Percentiles rank a stretch among this genome's conserved stretches.
phyloP scores from a whole-genome alignment of 441 rosid genomes.

The Metrosideros polymorpha region DNA sequence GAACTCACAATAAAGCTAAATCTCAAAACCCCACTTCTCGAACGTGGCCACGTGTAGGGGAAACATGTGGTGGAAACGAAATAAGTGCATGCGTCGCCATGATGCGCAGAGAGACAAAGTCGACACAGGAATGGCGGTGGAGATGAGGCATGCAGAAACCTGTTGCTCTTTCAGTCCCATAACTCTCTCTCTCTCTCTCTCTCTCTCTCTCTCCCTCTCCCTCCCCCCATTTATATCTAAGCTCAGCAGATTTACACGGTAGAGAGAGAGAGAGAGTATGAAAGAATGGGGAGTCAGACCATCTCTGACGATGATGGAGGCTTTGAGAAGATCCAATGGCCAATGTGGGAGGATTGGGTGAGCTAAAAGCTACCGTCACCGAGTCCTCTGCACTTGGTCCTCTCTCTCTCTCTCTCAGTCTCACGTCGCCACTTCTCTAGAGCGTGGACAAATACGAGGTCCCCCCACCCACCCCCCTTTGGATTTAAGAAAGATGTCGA shows the following conservation, averaged over 20 bases:
- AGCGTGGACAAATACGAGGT: not conserved
- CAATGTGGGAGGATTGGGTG: not conserved
- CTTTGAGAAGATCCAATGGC: not conserved
- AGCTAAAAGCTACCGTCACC: not conserved
- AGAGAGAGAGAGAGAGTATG: not conserved
- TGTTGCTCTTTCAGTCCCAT: constrained; percentile 20
- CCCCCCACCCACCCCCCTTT: not conserved
- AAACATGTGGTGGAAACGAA: not conserved
- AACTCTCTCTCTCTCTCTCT: constrained; percentile 6
- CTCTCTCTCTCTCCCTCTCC: too few relatives aligned
- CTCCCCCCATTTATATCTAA: not conserved
- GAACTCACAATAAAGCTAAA: not conserved
- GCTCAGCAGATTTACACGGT: not conserved
- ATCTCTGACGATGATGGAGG: not conserved
- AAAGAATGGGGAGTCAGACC: constrained; percentile 16
- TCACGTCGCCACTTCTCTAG: not conserved
- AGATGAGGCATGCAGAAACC: constrained; percentile 2
- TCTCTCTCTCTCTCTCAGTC: not conserved
- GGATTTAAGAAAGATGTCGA: not conserved
- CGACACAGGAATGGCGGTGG: constrained; percentile 30
- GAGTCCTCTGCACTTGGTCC: not conserved
- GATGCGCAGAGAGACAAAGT: constrained; percentile 17
- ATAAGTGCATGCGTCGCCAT: not conserved
- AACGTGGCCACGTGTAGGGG: not conserved
- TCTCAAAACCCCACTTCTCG: not conserved